Evolutionary conservation across 768 basidiomycete genomes (phyloP), one percentile per base, ranked within the genome.

Genomic region (Sistotremastrum suecicum): DNA sequence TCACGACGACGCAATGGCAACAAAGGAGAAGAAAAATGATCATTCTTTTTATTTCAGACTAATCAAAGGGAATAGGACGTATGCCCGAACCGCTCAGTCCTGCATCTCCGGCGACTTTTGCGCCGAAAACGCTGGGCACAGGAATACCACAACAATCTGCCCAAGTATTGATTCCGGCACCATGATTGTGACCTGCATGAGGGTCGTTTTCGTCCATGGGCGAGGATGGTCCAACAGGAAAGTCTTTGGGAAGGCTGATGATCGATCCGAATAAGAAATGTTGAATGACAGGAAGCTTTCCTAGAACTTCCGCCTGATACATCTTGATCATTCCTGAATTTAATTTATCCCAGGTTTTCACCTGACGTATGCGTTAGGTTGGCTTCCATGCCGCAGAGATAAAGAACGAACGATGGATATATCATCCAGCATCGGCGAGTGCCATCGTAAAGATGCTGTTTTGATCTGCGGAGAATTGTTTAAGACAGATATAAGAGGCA

Each of bases 391-490:
- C 10, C 3, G 9, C 9, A 5, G 3, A n/a, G 37, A 43, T 43
- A 41, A 30, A 42, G 44, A 5, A 55, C 69, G 37, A 50, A 64
- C 90, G 0, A 83, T 89, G 1, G 90, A 92, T 46, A 98, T 98
- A 57, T 98, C 94, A 60, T 97, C 89, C 5, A 99, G 75, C 94
- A 99, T 98, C 1, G 94, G 94, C 0, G 90, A 95, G 64, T 99
- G 94, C 94, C 94, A 99, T 43, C 90, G 74, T 0, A 98, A 70
- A 0, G 91, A 91, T 0, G 92, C 91, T 0, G 91, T 89, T 60
- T 98, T 98, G 52, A 97, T 88, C 87, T 92, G 50, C 8, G 30
- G 31, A 12, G 9, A 43, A 9, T 9, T 34, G 8, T 12, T 41
- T 28, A 44, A 43, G 48, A 7, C 34, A 30, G 29, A 38, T n/a